phyloP scores from a whole-genome alignment of 805 yeast genomes.

The Kodamaea laetipori region DNA sequence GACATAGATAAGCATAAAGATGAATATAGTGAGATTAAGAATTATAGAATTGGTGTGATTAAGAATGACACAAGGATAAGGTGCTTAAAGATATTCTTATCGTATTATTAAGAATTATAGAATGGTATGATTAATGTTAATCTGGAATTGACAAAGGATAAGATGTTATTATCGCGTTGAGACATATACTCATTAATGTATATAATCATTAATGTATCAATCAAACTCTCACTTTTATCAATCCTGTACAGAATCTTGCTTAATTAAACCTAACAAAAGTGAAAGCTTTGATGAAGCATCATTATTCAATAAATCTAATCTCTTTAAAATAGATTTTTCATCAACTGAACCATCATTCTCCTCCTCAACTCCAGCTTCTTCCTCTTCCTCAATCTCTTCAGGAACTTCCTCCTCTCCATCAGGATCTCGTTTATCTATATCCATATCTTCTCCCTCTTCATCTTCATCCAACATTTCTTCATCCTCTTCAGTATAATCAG shows the following conservation, averaged over 20 bases:
- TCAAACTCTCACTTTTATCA: conserved; percentile 5
- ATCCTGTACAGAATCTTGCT: conserved; percentile 29
- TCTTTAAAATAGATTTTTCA: conserved; percentile 29
- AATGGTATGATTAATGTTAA: too few relatives aligned
- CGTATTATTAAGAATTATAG: too few relatives aligned
- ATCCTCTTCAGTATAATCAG: conserved; percentile 34
- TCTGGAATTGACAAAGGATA: too few relatives aligned
- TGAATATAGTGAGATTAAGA: too few relatives aligned
- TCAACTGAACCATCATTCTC: conserved; percentile 18
- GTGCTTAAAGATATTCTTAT: too few relatives aligned
- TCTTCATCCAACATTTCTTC: conserved; percentile 20
- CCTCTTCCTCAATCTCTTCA: conserved; percentile 24
- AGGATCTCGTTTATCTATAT: conserved; percentile 14
- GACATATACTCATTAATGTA: too few relatives aligned
- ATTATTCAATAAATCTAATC: conserved; percentile 40
- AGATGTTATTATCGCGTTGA: too few relatives aligned
- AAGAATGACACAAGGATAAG: too few relatives aligned
- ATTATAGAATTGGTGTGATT: too few relatives aligned
- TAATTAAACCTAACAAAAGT: conserved; percentile 39
- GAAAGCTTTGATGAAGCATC: conserved; percentile 34
- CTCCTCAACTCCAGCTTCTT: conserved; percentile 26
- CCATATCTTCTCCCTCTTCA: conserved; percentile 28
- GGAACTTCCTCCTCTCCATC: conserved; percentile 21
- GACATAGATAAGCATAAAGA: too few relatives aligned
- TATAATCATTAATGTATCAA: too few relatives aligned